Base-by-base conservation (phyloP, 139 green algal species). In the Chlamydomonas asymmetrica region DNA sequence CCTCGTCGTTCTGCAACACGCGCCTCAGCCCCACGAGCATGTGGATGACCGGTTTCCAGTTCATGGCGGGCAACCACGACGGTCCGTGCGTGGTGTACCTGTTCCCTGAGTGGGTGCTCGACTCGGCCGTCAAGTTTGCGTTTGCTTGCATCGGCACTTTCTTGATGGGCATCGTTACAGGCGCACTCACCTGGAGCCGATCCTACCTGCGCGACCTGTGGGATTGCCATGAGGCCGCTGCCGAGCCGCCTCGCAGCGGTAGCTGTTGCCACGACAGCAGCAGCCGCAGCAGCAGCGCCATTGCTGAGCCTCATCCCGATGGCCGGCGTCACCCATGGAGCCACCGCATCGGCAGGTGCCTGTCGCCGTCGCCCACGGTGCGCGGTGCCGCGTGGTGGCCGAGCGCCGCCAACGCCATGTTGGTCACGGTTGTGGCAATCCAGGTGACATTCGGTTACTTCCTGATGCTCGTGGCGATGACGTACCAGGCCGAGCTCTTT, bases 21-120 rank as follows among this genome's bases (percentile, higher is more conserved):
- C n/a, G 35, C 35, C 69, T 82, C 27, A n/a, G 48, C 7, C 8
- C 76, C 1, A 73, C 63, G 35, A 82, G 62, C 18, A 82, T 82
- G 76, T 82, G 76, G 76, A 82, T 82, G 76, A 73, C 76, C n/a
- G 76, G 76, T 5, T 82, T 82, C 49, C 68, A 78, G 48, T 66
- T 75, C 34, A 34, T 35, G 3, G 23, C 16, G 23, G 56, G 65
- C 8, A 59, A 63, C 39, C 10, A 40, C 29, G 32, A 39, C 34
- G 57, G 39, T 34, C 63, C 75, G 2, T 82, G 76, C 69, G 76
- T 82, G 31, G 62, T 72, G n/a, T 82, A 78, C 62, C 69, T 82
- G 6, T 82, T 82, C 40, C 60, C 39, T 1, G 37, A 72, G 63
- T 82, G 76, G 76, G 69, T 76, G 10, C 69, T 82, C 29, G 63